Percentiles rank a stretch among this genome's conserved stretches.
Conservation (phyloP, 176 grass and related monocot genomes). For the Thinopyrum elongatum region DNA sequence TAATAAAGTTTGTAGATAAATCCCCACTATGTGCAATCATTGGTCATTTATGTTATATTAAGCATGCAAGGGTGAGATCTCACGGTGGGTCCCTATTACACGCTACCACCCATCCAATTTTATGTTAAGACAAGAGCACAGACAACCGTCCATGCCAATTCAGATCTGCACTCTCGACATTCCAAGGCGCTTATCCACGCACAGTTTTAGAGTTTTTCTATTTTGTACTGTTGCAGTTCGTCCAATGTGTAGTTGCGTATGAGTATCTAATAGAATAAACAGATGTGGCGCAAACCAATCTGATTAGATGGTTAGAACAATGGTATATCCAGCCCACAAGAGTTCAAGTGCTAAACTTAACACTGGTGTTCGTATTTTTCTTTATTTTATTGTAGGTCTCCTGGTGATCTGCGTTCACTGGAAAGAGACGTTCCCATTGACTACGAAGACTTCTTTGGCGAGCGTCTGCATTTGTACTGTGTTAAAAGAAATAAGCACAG, state of each 20-base stretch:
- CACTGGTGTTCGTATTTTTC: no score
- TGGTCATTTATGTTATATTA: neutral
- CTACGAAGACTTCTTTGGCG: no score
- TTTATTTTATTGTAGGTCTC: no score
- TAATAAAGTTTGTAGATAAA: neutral
- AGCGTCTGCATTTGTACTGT: no score
- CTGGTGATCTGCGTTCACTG: no score
- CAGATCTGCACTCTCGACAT: constrained; percentile 33
- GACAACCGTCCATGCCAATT: constrained; percentile 20
- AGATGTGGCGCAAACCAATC: no score
- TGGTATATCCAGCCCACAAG: no score
- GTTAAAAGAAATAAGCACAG: no score
- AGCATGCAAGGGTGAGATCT: constrained; percentile 23
- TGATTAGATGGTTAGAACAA: no score
- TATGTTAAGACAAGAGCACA: constrained; percentile 27
- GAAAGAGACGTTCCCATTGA: no score
- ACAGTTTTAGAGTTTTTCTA: neutral
- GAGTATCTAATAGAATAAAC: no score
- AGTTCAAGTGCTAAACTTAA: no score
- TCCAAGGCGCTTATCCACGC: neutral
- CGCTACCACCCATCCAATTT: neutral
- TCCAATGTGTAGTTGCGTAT: neutral
- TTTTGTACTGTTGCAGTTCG: neutral
- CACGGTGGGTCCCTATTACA: constrained; percentile 10
- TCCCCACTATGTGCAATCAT: neutral